Evolutionary conservation across 306 rosid genomes (phyloP).

Genomic region (Sechiopsis laciniata): DNA sequence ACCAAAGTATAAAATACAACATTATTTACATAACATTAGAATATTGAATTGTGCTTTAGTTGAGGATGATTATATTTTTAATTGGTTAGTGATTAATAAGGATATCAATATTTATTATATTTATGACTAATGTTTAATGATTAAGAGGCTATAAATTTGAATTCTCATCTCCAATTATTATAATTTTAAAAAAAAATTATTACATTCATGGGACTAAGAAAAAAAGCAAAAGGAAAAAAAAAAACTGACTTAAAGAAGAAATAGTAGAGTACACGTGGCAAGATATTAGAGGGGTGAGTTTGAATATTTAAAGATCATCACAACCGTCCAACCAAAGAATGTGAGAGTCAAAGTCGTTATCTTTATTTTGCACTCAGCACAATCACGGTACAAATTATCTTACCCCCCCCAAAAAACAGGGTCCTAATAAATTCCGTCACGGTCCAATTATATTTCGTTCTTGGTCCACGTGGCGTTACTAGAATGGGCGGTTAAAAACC

Average conservation of each 20-base stretch:
- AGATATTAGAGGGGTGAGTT: neutral
- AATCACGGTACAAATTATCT: neutral
- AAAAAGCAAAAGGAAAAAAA: too few species aligned
- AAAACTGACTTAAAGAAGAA: neutral
- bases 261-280: constrained; percentile 18
- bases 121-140: too few species aligned
- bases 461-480: neutral
- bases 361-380: constrained; percentile 9
- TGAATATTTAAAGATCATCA: constrained; percentile 5
- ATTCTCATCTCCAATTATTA: too few species aligned
- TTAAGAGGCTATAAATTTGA: too few species aligned
- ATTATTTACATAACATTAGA: too few species aligned
- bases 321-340: constrained; percentile 11
- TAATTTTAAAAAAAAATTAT: too few species aligned
- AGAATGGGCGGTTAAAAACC: neutral
- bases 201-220: too few species aligned
- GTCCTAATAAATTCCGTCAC: constrained; percentile 11
- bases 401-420: neutral
- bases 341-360: constrained; percentile 18
- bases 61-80: too few species aligned
- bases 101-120: too few species aligned
- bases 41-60: too few species aligned
- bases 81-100: too few species aligned
- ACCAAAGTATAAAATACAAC: too few species aligned
- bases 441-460: neutral